Conservation (phyloP, 2,329 filamentous ascomycete species). For the Diaporthe citri region DNA sequence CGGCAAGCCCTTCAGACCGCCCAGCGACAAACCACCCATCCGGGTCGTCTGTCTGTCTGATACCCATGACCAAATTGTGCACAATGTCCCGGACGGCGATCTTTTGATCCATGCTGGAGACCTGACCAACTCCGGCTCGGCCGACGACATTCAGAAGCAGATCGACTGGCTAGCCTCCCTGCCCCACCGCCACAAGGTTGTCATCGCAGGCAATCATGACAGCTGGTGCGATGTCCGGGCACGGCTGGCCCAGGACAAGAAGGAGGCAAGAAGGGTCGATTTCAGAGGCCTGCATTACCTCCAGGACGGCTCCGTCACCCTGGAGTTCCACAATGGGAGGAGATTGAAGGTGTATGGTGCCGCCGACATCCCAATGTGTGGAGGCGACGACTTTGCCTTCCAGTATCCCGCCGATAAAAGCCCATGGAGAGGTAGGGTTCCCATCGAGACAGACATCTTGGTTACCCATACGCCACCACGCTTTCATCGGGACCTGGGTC, state of each 20-base stretch:
- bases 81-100: slow-evolving; percentile 80
- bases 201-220: slow-evolving; percentile 91
- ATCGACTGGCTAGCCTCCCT: slow-evolving; percentile 84
- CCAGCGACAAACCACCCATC: slow-evolving; percentile 66
- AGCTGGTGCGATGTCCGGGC: slow-evolving; percentile 81
- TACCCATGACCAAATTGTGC: slow-evolving; percentile 77
- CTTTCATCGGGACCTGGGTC: slow-evolving; percentile 75
- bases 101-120: slow-evolving; percentile 93
- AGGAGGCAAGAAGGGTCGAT: slow-evolving; percentile 66
- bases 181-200: slow-evolving; percentile 83
- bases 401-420: slow-evolving; percentile 76
- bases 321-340: slow-evolving; percentile 72
- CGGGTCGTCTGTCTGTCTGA: slow-evolving; percentile 91
- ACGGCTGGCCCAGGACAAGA: slow-evolving; percentile 67
- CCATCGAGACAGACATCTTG: slow-evolving; percentile 80
- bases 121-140: slow-evolving; percentile 79
- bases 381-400: slow-evolving; percentile 80
- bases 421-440: slow-evolving; percentile 80
- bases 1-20: slow-evolving; percentile 71
- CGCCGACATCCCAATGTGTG: slow-evolving; percentile 82
- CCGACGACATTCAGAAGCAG: slow-evolving; percentile 81
- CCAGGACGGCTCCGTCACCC: slow-evolving; percentile 73
- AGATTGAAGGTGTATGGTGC: slow-evolving; percentile 82
- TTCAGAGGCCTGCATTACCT: slow-evolving; percentile 81
- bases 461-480: slow-evolving; percentile 86